A percentile compares a stretch with the other conserved stretches of the same genome.
phyloP scores from a whole-genome alignment of 768 basidiomycete species.

The Lactifluus rugatus region DNA sequence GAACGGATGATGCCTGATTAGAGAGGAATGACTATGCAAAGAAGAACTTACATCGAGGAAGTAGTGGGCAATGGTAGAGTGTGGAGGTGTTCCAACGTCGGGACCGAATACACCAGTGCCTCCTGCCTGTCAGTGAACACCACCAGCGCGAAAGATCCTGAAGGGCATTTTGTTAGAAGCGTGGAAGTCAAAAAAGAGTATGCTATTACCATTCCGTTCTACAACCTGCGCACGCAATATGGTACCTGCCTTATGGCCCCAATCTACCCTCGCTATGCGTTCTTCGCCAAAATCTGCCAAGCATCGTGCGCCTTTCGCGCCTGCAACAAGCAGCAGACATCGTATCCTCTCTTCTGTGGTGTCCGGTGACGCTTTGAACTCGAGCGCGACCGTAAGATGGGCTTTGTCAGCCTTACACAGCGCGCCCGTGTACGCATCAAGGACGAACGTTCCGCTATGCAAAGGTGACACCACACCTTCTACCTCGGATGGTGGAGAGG shows the following conservation, averaged over 20 bases:
- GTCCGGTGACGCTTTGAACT: conserved; percentile 3
- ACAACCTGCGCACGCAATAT: conserved; percentile 47
- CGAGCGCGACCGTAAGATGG: conserved; percentile 32
- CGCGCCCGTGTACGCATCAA: conserved; percentile 45
- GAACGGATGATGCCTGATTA: not conserved
- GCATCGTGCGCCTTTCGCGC: conserved; percentile 48
- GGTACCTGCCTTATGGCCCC: conserved; percentile 43
- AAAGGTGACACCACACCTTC: conserved; percentile 40
- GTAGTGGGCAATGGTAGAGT: conserved; percentile 23
- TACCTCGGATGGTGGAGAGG: conserved; percentile 27
- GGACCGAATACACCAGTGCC: conserved; percentile 51
- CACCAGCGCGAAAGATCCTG: conserved; percentile 39
- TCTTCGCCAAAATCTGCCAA: conserved; percentile 55
- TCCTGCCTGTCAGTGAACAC: conserved; percentile 44
- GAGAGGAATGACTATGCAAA: not conserved
- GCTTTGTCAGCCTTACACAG: conserved; percentile 35
- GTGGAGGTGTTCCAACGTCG: conserved; percentile 48
- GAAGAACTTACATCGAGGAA: conserved; percentile 10
- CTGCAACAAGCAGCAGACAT: conserved; percentile 44
- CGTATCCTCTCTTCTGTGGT: conserved; percentile 24
- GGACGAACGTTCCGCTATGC: conserved; percentile 39
- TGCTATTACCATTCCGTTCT: conserved; percentile 44
- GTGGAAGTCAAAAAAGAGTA: not conserved
- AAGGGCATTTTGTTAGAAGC: conserved; percentile 27
- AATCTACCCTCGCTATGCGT: conserved; percentile 55